Percentiles rank a stretch among this genome's conserved stretches.
phyloP scores from a whole-genome alignment of 768 basidiomycete genomes.

The Dioszegia aurantiaca region DNA sequence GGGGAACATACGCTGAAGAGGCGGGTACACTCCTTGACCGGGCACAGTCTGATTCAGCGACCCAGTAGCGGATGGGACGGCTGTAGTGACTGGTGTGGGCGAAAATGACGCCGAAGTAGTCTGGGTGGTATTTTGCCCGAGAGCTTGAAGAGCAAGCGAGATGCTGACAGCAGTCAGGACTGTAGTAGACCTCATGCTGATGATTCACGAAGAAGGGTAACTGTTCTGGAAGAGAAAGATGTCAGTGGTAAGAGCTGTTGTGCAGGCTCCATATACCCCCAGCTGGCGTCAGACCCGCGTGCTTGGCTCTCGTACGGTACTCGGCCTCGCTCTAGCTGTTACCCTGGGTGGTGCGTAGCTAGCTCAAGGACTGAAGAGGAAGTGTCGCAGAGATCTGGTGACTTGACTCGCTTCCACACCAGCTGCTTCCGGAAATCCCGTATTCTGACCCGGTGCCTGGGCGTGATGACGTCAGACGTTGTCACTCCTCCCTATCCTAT shows the following conservation, averaged over 20 bases:
- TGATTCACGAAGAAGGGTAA: background rate
- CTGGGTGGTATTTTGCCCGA: slow-evolving; percentile 22
- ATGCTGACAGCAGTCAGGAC: background rate
- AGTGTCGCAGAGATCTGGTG: background rate
- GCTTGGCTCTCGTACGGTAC: background rate
- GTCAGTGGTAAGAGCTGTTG: too few relatives aligned
- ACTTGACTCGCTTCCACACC: background rate
- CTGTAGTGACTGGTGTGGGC: slow-evolving; percentile 57
- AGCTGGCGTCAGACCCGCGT: background rate
- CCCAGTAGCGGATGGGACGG: slow-evolving; percentile 64
- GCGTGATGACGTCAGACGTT: background rate
- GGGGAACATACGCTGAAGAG: slow-evolving; percentile 41
- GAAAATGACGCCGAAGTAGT: slow-evolving; percentile 32
- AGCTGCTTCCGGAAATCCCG: slow-evolving; percentile 5
- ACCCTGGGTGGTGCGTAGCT: too few relatives aligned
- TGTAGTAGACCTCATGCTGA: background rate
- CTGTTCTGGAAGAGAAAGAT: too few relatives aligned
- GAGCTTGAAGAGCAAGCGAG: background rate
- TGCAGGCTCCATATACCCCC: background rate
- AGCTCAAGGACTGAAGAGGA: too few relatives aligned
- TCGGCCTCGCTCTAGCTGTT: too few relatives aligned
- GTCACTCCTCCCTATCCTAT: too few relatives aligned
- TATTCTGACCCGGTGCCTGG: background rate
- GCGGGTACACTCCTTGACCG: slow-evolving; percentile 41
- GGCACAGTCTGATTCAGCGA: slow-evolving; percentile 54